Evolutionary conservation across 2,329 filamentous ascomycete genomes (phyloP).

Genomic region (Exophiala bonariae): DNA sequence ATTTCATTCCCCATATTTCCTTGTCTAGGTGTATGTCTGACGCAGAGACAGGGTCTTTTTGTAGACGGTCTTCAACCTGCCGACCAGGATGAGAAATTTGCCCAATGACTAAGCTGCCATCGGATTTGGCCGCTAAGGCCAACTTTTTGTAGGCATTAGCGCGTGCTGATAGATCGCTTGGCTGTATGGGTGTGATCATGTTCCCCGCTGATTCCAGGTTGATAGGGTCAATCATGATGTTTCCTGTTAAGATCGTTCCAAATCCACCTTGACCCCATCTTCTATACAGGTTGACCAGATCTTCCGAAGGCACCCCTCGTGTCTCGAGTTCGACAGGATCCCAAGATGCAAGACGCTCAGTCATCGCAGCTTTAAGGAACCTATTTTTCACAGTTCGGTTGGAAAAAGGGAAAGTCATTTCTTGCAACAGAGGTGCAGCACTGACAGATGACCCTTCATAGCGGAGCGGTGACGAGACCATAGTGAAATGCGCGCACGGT

Average conservation of each 20-base stretch:
- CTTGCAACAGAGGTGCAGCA: slow-evolving; percentile 37
- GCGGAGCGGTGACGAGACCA: too few relatives aligned
- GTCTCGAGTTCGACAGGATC: slow-evolving; percentile 52
- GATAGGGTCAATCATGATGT: slow-evolving; percentile 64
- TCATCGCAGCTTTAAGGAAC: slow-evolving; percentile 68
- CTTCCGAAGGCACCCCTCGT: slow-evolving; percentile 55
- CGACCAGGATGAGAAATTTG: slow-evolving; percentile 67
- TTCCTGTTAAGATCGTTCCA: slow-evolving; percentile 62
- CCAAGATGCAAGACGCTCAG: slow-evolving; percentile 65
- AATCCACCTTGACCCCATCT: slow-evolving; percentile 62
- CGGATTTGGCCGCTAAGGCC: slow-evolving; percentile 55
- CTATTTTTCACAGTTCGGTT: slow-evolving; percentile 61
- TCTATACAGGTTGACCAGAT: slow-evolving; percentile 59
- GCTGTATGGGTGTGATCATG: slow-evolving; percentile 57
- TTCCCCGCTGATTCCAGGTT: slow-evolving; percentile 60
- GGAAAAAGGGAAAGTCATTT: slow-evolving; percentile 47
- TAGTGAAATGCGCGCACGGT: too few relatives aligned
- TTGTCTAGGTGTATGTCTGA: slow-evolving; percentile 48
- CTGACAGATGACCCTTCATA: too few relatives aligned
- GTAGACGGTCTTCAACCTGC: slow-evolving; percentile 48
- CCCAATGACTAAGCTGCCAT: slow-evolving; percentile 59
- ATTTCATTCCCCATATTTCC: slow-evolving; percentile 33
- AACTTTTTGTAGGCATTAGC: slow-evolving; percentile 62
- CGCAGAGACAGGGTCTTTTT: slow-evolving; percentile 53
- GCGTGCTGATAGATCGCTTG: slow-evolving; percentile 53